Evolutionary conservation across 1,139 yeast species (phyloP).

Genomic region (Magnusiomyces tetraspermus): DNA sequence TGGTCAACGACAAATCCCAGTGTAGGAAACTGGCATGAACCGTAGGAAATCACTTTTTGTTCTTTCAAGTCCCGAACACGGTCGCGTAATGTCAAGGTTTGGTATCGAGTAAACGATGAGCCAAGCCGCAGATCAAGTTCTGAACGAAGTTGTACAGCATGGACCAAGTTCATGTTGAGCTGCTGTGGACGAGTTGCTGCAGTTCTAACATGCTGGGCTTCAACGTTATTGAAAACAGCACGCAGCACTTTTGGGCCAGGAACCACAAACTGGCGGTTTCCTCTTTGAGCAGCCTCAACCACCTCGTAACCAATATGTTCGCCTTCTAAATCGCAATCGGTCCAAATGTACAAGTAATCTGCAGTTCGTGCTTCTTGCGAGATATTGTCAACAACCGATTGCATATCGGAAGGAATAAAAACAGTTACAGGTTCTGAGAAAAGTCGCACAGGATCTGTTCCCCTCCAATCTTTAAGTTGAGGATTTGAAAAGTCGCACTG

Average conservation of each 20-base stretch:
- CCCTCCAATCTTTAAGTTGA: constrained; percentile 50
- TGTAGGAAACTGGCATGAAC: constrained; percentile 96
- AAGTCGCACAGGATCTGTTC: constrained; percentile 53
- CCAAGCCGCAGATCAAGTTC: constrained; percentile 90
- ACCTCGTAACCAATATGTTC: constrained; percentile 92
- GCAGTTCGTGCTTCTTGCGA: constrained; percentile 52
- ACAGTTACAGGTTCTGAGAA: constrained; percentile 59
- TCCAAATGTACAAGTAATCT: constrained; percentile 80
- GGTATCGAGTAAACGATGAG: constrained; percentile 73
- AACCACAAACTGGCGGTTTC: constrained; percentile 40
- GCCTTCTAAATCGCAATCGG: constrained; percentile 98
- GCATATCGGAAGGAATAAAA: constrained; percentile 33
- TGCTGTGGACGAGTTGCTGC: constrained; percentile 65
- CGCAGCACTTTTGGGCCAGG: constrained; percentile 45
- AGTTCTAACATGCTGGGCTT: constrained; percentile 54
- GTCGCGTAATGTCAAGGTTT: constrained; percentile 43
- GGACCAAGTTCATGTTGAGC: constrained; percentile 61
- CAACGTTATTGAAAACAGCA: constrained; percentile 83
- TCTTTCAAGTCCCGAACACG: constrained; percentile 22
- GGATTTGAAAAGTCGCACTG: constrained; percentile 54
- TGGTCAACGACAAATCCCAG: constrained; percentile 95
- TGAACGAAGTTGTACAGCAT: constrained; percentile 77
- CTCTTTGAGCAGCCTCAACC: constrained; percentile 51
- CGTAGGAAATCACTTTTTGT: constrained; percentile 51
- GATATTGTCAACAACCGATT: constrained; percentile 60